Base-by-base conservation (phyloP, 768 basidiomycete genomes). In the Termitomyces sp. region DNA sequence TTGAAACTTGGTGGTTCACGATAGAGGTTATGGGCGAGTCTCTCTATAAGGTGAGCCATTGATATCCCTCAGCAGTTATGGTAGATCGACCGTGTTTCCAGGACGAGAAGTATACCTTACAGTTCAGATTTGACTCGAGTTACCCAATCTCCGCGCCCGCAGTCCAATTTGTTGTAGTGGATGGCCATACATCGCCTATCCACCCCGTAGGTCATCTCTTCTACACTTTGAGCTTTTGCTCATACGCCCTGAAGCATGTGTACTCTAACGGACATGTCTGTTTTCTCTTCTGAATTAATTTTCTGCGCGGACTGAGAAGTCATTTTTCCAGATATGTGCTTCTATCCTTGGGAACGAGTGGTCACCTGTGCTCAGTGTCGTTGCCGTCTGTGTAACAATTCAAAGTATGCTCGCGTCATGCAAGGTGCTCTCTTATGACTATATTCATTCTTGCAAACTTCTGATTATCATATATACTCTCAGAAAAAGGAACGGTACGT, bases 371-470 rank as follows among this genome's bases (percentile, higher is more conserved):
- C 71, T 93, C 60, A 91, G 87, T 59, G 90, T 91, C 21, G 77
- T 86, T 28, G 81, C 89, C 2, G 83, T 94, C 43, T 93, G 90
- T 64, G 81, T 93, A 17, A 94, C 92, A 3, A 71, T 95, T 47
- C 93, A 94, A 73, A 91, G 89, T 64, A 95, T 95, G 93, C 78
- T 95, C 56, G 93, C 91, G 23, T 91, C 89, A 7, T 92, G 89
- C 82, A 94, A 91, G 84, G 91, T 89, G 60, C 46, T 61, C 57
- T 46, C 57, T 46, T n/a, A 38, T 45, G 30, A 37, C 30, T 30
- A 43, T 44, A 42, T 38, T 31, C 37, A 40, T 40, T 42, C 41
- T 17, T 30, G 31, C 38, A 41, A n/a, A n/a, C 6, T 14, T 21
- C 33, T 53, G n/a, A 35, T 52, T 43, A n/a, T 61, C 3, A 49